These are phyloP conservation scores for Hyphodiscus hymeniophilus DNA, from an alignment of 495 filamentous ascomycete genomes.

Conservation along the genomic window DNA sequence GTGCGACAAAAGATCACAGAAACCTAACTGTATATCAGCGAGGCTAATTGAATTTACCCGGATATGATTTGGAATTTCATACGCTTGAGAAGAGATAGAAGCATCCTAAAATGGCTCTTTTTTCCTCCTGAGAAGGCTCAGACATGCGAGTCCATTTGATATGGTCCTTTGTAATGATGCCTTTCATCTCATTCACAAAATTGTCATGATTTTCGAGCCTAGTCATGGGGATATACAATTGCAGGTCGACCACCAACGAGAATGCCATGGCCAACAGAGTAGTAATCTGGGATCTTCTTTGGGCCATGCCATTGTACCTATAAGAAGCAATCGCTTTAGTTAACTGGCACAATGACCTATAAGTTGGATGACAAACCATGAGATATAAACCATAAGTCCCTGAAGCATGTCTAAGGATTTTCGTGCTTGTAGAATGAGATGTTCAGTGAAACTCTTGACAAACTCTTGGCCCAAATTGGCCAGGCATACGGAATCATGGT, in stretches of 20 bases:
- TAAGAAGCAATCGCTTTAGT: not conserved
- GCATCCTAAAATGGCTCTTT: not conserved
- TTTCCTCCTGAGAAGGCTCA: not conserved
- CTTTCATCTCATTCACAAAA: not conserved
- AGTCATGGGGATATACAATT: not conserved
- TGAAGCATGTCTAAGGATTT: not conserved
- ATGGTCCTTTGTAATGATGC: not conserved
- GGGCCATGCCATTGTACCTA: not conserved
- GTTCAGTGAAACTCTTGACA: not conserved
- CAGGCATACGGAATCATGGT: not conserved
- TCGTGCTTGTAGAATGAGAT: not conserved
- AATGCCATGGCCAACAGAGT: not conserved
- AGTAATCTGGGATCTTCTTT: not conserved
- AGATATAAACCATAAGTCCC: not conserved
- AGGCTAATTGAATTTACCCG: not conserved
- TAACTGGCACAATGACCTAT: not conserved
- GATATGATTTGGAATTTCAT: not conserved
- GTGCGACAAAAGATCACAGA: not conserved
- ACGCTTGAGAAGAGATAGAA: not conserved
- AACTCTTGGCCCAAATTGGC: not conserved
- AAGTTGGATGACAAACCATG: not conserved
- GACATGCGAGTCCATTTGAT: not conserved
- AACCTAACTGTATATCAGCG: not conserved
- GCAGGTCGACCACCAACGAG: not conserved
- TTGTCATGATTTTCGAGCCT: not conserved